A percentile compares a stretch with the other conserved stretches of the same genome.
Evolutionary conservation across 352 stramenopile species (phyloP).

Genomic region (Phytophthora chlamydospora): DNA sequence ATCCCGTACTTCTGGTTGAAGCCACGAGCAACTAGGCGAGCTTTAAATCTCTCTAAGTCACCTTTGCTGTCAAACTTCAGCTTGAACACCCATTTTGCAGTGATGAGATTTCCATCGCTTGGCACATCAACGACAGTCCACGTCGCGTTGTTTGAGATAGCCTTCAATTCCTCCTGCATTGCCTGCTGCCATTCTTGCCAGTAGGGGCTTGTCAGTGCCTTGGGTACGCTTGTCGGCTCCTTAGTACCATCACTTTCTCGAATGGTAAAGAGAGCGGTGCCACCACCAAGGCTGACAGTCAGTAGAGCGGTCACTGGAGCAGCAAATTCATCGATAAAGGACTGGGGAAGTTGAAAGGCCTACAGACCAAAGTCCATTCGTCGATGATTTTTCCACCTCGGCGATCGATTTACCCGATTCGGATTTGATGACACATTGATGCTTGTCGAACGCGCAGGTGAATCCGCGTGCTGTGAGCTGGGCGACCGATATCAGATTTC

Average conservation of each 20-base stretch:
- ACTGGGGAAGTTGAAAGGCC: conserved; percentile 4
- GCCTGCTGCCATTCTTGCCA: neutral
- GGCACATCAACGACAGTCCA: neutral
- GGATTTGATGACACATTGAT: too few species aligned
- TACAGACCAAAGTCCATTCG: neutral
- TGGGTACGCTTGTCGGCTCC: neutral
- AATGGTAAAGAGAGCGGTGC: neutral
- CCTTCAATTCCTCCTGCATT: conserved; percentile 1
- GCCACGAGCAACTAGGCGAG: conserved; percentile 3
- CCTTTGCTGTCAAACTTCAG: conserved; percentile 2
- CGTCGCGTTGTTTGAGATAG: neutral
- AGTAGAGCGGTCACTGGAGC: neutral
- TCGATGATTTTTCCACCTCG: neutral
- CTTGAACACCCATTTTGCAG: conserved; percentile 2
- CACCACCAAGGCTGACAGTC: neutral
- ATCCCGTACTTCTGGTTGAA: conserved; percentile 2
- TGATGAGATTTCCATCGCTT: neutral
- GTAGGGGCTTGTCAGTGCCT: neutral
- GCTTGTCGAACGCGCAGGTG: too few species aligned
- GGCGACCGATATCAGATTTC: neutral
- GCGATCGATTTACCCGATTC: neutral
- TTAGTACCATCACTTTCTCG: neutral
- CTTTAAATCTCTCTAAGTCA: conserved; percentile 11
- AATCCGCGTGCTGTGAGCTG: too few species aligned
- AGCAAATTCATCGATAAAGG: conserved; percentile 3